Base-by-base conservation (phyloP, 75 land plant species). In the Isoetes taiwanensis region DNA sequence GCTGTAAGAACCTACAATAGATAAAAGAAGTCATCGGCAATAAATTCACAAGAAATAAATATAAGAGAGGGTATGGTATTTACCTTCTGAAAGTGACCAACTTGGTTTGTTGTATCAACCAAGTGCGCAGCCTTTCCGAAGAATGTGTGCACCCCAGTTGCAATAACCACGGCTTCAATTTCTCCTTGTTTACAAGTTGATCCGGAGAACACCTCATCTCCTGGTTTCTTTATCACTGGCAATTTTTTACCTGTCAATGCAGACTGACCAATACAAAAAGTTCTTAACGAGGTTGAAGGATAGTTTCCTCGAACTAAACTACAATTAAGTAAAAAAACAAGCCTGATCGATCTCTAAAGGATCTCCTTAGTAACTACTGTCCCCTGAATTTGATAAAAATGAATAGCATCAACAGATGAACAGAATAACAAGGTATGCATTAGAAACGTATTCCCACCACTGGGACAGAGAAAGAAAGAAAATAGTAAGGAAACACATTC, bases 161-260 rank as follows among this genome's bases (percentile, higher is more conserved):
- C 88, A 42, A 84, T 80, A 4, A 83, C 86, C 28, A 83, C 77
- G 1, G 84, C 89, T 52, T 63, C 63, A 34, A 63, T 63, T 23
- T 63, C 65, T 57, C 65, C 65, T 33, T 63, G 65, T 53, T 63
- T 63, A 27, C 65, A 63, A 4, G 41, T 55, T 14, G 65, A 54
- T 1, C 65, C 65, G 37, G 28, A 58, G 20, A 58, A 28, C 4
- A 6, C 10, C 46, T 59, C 69, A 29, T 66, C 69, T 20, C 69
- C 69, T 12, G 64, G 31, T 66, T 41, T 34, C 24, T 59, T 66
- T 8, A 55, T 66, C 0, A 66, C 69, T 19, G 69, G 64, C 17
- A 57, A 63, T 4, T 63, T 58, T 59, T 66, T 64, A 0, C 69
- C 69, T 27, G 69, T 66, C 19, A 66, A 32, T 16, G 69, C 28